A percentile compares a stretch with the other conserved stretches of the same genome.
Evolutionary conservation across 371 early-diverging fungal species (phyloP).

Genomic region (Rhizopus stolonifer): DNA sequence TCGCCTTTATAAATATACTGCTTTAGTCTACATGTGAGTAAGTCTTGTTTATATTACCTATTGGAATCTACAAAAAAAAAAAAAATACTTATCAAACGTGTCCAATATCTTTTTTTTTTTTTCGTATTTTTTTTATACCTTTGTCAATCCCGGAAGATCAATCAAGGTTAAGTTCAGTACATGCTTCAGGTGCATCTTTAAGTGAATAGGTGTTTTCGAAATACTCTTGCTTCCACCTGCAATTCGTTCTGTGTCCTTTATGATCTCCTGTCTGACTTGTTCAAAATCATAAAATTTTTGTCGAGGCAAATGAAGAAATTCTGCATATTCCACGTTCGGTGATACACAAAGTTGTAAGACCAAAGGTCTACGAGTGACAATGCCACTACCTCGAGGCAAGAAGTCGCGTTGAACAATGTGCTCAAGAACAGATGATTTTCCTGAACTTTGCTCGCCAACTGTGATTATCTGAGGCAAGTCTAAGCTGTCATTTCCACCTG

Average conservation of each 20-base stretch:
- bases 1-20: constrained; percentile 64
- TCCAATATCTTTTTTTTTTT: too few species aligned
- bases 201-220: constrained; percentile 79
- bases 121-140: constrained; percentile 43
- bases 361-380: constrained; percentile 93
- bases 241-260: constrained; percentile 82
- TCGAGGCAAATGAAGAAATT: constrained; percentile 75
- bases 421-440: constrained; percentile 92
- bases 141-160: constrained; percentile 92
- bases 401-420: constrained; percentile 91
- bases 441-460: constrained; percentile 86
- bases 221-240: constrained; percentile 88
- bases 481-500: constrained; percentile 69
- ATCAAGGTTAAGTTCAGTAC: constrained; percentile 90
- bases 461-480: constrained; percentile 93
- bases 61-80: constrained; percentile 4
- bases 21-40: constrained; percentile 26
- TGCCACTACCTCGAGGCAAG: constrained; percentile 88
- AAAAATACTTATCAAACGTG: not conserved
- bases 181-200: constrained; percentile 82
- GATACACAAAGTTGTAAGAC: constrained; percentile 83
- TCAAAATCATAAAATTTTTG: constrained; percentile 78
- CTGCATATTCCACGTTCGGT: constrained; percentile 56
- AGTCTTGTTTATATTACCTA: constrained; percentile 13
- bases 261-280: constrained; percentile 84